These are phyloP conservation scores for Williopsis jadinii DNA, from an alignment of 1,139 yeast species.

Conservation along the genomic window DNA sequence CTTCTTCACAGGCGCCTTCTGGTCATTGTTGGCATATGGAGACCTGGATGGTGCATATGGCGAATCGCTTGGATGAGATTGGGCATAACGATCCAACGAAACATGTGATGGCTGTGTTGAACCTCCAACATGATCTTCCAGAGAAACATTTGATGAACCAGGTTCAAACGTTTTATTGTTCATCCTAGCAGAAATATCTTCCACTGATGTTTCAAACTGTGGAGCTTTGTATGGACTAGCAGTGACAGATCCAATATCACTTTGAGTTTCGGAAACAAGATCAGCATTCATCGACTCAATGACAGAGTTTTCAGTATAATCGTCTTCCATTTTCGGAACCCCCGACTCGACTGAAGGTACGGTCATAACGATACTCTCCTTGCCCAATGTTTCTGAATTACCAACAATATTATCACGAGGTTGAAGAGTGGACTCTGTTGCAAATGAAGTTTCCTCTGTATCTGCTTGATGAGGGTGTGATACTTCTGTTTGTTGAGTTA, in stretches of 20 bases:
- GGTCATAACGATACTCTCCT: too few species aligned
- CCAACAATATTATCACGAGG: neutral
- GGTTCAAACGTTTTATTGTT: too few species aligned
- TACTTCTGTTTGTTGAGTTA: neutral
- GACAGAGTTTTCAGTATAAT: neutral
- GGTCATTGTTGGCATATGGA: too few species aligned
- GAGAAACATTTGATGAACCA: too few species aligned
- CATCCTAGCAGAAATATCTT: neutral
- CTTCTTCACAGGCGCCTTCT: conserved; percentile 2
- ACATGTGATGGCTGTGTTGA: neutral
- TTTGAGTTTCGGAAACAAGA: conserved; percentile 6
- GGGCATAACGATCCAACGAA: conserved; percentile 3
- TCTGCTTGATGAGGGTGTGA: neutral
- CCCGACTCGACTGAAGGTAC: too few species aligned
- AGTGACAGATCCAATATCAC: conserved; percentile 14
- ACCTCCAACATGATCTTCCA: neutral
- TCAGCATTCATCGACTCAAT: neutral
- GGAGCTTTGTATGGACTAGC: conserved; percentile 14
- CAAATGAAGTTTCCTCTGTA: conserved; percentile 3
- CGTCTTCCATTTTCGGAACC: neutral
- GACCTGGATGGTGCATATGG: conserved; percentile 8
- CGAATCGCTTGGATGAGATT: conserved; percentile 4
- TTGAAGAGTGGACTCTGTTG: conserved; percentile 4
- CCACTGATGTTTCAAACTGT: neutral
- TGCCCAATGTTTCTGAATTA: neutral